phyloP scores from a whole-genome alignment of 371 early-diverging fungal genomes.

The Mortierella sp. region DNA sequence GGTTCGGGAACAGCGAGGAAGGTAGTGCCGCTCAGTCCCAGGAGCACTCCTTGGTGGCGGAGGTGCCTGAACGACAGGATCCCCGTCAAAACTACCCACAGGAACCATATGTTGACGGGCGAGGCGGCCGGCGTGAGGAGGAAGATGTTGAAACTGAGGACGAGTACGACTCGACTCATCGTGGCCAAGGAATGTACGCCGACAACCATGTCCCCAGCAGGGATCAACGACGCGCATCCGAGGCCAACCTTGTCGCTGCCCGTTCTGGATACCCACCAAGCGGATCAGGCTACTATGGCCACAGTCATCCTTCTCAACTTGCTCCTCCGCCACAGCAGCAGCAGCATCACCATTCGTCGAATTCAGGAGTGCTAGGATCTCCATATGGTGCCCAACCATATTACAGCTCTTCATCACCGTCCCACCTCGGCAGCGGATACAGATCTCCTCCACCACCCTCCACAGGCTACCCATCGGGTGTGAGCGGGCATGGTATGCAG shows the following conservation, averaged over 20 bases:
- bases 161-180: constrained; percentile 26
- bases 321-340: constrained; percentile 12
- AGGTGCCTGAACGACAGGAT: neutral
- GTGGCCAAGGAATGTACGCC: neutral
- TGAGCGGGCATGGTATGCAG: constrained; percentile 18
- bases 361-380: constrained; percentile 22
- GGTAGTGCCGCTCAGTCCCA: constrained; percentile 22
- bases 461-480: neutral
- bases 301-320: constrained; percentile 14
- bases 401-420: constrained; percentile 17
- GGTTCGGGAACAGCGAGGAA: constrained; percentile 47
- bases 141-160: constrained; percentile 50
- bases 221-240: constrained; percentile 23
- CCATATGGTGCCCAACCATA: constrained; percentile 39
- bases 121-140: constrained; percentile 4
- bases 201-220: neutral
- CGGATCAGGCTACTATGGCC: constrained; percentile 28
- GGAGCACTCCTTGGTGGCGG: constrained; percentile 22
- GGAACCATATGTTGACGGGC: constrained; percentile 11
- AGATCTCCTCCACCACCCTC: constrained; percentile 34
- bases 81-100: neutral
- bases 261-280: constrained; percentile 18
- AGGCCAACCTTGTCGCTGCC: neutral
- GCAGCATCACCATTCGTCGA: constrained; percentile 18
- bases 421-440: constrained; percentile 19